These are phyloP conservation scores for Coprinopsis strossmayeri DNA, from an alignment of 768 basidiomycete genomes.

Conservation along the genomic window DNA sequence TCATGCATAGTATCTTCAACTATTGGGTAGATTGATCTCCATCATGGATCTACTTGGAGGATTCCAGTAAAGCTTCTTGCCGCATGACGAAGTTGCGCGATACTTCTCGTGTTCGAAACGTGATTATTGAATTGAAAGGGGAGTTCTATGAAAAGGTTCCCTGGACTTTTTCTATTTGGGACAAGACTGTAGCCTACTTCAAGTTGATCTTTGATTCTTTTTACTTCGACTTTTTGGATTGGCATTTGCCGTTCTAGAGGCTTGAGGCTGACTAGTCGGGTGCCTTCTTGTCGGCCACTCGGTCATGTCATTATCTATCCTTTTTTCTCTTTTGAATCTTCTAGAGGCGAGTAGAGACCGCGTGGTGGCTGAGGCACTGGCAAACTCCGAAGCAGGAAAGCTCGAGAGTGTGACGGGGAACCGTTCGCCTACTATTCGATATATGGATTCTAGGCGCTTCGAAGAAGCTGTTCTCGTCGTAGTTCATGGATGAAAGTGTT, in stretches of 20 bases:
- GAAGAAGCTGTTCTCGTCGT: too few relatives aligned
- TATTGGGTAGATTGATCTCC: neutral
- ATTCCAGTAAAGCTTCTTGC: neutral
- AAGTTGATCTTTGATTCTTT: too few relatives aligned
- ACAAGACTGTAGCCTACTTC: neutral
- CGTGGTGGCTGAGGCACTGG: neutral
- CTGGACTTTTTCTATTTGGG: neutral
- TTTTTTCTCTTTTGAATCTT: neutral
- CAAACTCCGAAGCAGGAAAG: neutral
- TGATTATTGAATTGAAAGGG: neutral
- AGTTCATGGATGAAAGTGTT: too few relatives aligned
- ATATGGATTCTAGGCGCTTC: too few relatives aligned
- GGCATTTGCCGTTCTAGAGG: too few relatives aligned
- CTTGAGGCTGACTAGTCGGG: too few relatives aligned
- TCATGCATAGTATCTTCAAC: too few relatives aligned
- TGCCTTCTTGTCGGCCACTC: neutral
- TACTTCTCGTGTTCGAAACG: too few relatives aligned
- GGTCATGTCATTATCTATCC: neutral
- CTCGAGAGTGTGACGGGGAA: too few relatives aligned
- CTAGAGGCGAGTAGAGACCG: neutral
- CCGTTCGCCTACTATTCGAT: too few relatives aligned
- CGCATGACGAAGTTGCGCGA: neutral
- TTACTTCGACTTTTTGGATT: too few relatives aligned
- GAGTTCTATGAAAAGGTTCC: neutral
- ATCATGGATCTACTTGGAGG: neutral